Evolutionary conservation across 2,329 filamentous ascomycete species (phyloP), one percentile per base, ranked within the genome.

Genomic region (Fusarium proliferatum): DNA sequence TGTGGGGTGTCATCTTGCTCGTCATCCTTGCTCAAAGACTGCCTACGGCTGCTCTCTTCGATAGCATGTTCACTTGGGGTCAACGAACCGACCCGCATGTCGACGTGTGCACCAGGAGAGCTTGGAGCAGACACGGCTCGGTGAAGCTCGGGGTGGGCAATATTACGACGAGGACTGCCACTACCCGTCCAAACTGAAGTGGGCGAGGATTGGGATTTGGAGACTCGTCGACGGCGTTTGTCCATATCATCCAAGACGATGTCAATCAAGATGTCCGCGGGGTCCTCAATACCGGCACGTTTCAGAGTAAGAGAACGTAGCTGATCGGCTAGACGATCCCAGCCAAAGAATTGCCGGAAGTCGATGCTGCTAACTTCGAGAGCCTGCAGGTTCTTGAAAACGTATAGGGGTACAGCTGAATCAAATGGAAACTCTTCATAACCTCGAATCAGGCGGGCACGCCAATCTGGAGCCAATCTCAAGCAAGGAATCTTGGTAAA

Each of bases 401-500:
- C 93, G 81, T 97, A 93, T n/a, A 99, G 87, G 26, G 96, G 96
- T 36, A 99, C 96, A 26, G 96, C 96, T 30, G 94, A 97, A 82
- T 99, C 96, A 82, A 98, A 98, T 6, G 96, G 96, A 76, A 98
- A 99, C 82, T 98, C 96, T 82, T 99, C 96, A 80, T 96, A 98
- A 34, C 96, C 96, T 75, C 92, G 90, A 76, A 99, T 98, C 69
- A 98, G 86, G 60, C 93, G 92, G 55, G 96, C 95, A 75, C 94
- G 93, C 86, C 95, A 95, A 82, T 99, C 96, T n/a, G 95, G 95
- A 34, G 95, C 92, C 62, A 99, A 87, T 73, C 93, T 91, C 72
- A 99, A 86, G 79, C 94, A 97, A 0, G 96, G 96, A 48, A 99
- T 97, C 85, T 98, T 99, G 79, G 96, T 99, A 81, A 98, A 99